A percentile compares a stretch with the other conserved stretches of the same genome.
These are phyloP conservation scores for Leptographium lundbergii DNA, from an alignment of 2,329 filamentous ascomycete genomes.

Conservation along the genomic window DNA sequence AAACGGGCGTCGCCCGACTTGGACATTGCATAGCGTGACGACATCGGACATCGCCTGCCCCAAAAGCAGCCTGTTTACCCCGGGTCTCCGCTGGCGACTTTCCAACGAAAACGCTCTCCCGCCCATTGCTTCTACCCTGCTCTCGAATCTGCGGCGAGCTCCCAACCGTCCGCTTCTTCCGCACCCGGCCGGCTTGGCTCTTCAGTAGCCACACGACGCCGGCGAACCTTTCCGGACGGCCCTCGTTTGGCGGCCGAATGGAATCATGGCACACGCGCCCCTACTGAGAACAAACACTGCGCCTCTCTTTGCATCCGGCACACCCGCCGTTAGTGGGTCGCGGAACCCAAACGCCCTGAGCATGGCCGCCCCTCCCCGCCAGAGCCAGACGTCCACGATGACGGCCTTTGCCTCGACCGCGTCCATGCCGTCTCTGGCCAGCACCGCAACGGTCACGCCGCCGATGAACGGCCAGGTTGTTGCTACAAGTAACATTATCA, in stretches of 20 bases:
- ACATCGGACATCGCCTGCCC: not conserved
- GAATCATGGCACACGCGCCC: constrained; percentile 47
- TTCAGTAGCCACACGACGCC: not conserved
- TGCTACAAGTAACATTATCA: constrained; percentile 89
- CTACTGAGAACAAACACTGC: constrained; percentile 46
- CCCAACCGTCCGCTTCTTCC: not conserved
- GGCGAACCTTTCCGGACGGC: not conserved
- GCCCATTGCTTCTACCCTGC: not conserved
- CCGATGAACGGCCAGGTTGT: constrained; percentile 49
- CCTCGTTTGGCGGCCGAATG: constrained; percentile 21
- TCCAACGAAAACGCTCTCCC: not conserved
- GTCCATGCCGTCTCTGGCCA: constrained; percentile 37
- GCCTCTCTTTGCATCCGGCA: constrained; percentile 33
- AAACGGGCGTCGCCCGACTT: not conserved
- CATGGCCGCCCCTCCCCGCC: constrained; percentile 31
- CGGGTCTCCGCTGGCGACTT: no score
- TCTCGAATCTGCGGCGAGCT: not conserved
- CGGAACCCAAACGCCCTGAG: constrained; percentile 36
- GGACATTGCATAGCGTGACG: not conserved
- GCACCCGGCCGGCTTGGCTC: not conserved
- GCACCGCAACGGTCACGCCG: constrained; percentile 27
- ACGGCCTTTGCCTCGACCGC: constrained; percentile 41
- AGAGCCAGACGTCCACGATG: constrained; percentile 50
- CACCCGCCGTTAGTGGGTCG: constrained; percentile 30
- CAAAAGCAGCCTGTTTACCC: not conserved